phyloP scores from a whole-genome alignment of 768 basidiomycete species.

The Boletus sp. region DNA sequence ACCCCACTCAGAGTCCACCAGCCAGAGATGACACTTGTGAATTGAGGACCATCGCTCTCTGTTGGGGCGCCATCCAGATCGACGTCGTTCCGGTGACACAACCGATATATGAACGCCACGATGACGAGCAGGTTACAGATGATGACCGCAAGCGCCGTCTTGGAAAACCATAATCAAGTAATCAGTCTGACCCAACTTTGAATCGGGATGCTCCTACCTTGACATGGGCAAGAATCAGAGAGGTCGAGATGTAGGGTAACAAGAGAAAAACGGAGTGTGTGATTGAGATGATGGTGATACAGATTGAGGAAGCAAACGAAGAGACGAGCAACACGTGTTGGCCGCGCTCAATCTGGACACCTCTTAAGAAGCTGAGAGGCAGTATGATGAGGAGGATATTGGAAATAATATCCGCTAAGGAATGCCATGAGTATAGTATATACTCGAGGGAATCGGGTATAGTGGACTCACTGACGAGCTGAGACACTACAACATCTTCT shows the following conservation, averaged over 20 bases:
- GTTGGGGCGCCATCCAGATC: neutral
- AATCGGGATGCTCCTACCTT: neutral
- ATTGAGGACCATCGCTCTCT: neutral
- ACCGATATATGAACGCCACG: slow-evolving; percentile 5
- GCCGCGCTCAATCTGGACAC: neutral
- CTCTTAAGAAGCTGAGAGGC: neutral
- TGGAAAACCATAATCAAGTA: neutral
- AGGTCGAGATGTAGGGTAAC: neutral
- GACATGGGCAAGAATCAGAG: slow-evolving; percentile 6
- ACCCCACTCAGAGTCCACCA: neutral
- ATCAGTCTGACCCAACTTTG: neutral
- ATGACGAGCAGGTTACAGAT: slow-evolving; percentile 10
- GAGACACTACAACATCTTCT: neutral
- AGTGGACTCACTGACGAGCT: slow-evolving; percentile 1
- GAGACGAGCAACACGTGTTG: slow-evolving; percentile 4
- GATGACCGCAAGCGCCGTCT: slow-evolving; percentile 15
- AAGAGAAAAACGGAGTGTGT: slow-evolving; percentile 4
- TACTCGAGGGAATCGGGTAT: neutral
- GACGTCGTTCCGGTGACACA: neutral
- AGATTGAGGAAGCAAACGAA: slow-evolving; percentile 11
- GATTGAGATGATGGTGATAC: slow-evolving; percentile 11
- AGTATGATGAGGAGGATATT: slow-evolving; percentile 6
- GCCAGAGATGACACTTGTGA: neutral
- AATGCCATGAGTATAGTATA: neutral
- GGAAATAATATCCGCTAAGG: slow-evolving; percentile 11